Evolutionary conservation across 2,329 filamentous ascomycete genomes (phyloP).

Genomic region (Xylariaceae sp.): DNA sequence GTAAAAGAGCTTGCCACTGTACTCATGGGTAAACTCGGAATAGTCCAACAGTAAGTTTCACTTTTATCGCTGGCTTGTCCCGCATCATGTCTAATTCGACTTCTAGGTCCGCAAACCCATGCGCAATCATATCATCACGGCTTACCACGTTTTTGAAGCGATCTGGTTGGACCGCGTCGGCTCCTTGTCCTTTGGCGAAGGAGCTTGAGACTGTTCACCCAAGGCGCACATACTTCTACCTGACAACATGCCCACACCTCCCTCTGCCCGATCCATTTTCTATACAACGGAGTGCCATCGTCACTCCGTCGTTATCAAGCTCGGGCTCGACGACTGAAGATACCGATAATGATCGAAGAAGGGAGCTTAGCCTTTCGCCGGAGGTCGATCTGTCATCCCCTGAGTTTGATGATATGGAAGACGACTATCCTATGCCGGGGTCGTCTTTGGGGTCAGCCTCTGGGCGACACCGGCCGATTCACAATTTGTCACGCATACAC

Average conservation of each 20-base stretch:
- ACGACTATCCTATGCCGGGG: slow-evolving; percentile 64
- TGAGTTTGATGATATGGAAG: slow-evolving; percentile 79
- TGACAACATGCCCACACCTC: slow-evolving; percentile 86
- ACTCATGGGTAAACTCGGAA: slow-evolving; percentile 76
- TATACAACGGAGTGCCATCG: slow-evolving; percentile 61
- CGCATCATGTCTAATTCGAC: slow-evolving; percentile 32
- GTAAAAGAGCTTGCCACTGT: slow-evolving; percentile 91
- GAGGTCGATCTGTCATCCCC: slow-evolving; percentile 90
- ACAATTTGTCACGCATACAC: slow-evolving; percentile 61
- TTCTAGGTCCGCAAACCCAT: slow-evolving; percentile 88
- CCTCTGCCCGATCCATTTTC: slow-evolving; percentile 72
- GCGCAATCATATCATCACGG: slow-evolving; percentile 92
- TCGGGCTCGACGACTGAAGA: slow-evolving; percentile 74
- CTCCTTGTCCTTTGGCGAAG: slow-evolving; percentile 89
- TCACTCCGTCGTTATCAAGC: slow-evolving; percentile 85
- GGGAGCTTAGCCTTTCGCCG: slow-evolving; percentile 85
- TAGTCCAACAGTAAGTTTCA: slow-evolving; percentile 85
- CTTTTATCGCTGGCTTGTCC: slow-evolving; percentile 14
- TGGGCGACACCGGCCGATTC: slow-evolving; percentile 44
- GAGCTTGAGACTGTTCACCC: slow-evolving; percentile 92
- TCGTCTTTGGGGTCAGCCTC: slow-evolving; percentile 66
- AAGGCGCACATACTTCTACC: slow-evolving; percentile 93
- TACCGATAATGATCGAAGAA: slow-evolving; percentile 67
- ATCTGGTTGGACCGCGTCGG: slow-evolving; percentile 75
- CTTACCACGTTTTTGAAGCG: slow-evolving; percentile 90